Percentiles rank a stretch among this genome's conserved stretches.
These are phyloP conservation scores for Hylodesmum podocarpum DNA, from an alignment of 306 rosid genomes.

Conservation along the genomic window DNA sequence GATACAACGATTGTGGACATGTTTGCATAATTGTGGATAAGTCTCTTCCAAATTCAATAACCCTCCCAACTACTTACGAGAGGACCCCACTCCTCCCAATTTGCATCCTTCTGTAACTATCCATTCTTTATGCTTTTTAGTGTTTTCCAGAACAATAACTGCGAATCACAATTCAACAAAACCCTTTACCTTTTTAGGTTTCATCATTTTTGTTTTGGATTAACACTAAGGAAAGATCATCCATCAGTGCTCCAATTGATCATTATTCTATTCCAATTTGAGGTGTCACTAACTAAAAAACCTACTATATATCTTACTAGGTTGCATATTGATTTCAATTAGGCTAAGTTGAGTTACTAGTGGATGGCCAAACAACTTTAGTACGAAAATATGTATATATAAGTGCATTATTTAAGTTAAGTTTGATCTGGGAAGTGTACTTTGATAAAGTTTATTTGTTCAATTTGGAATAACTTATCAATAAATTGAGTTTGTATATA, in stretches of 20 bases:
- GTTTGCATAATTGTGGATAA: constrained; percentile 43
- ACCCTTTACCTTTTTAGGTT: not conserved
- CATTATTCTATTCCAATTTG: not conserved
- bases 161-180: not conserved
- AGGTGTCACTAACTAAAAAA: not conserved
- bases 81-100: constrained; percentile 33
- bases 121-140: constrained; percentile 24
- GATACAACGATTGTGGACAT: constrained; percentile 50
- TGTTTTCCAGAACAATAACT: not conserved
- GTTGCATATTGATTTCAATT: not conserved
- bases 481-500: not conserved
- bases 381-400: not conserved
- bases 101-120: constrained; percentile 3
- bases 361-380: not conserved
- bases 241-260: not conserved
- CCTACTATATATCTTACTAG: not conserved
- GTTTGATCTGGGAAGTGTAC: not conserved
- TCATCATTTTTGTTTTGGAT: not conserved
- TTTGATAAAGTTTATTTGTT: not conserved
- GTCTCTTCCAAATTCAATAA: constrained; percentile 36
- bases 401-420: not conserved
- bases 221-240: not conserved
- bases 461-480: not conserved
- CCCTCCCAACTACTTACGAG: not conserved
- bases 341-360: constrained; percentile 2